phyloP scores from a whole-genome alignment of 441 rosid species.

The Omphalea diandra region DNA sequence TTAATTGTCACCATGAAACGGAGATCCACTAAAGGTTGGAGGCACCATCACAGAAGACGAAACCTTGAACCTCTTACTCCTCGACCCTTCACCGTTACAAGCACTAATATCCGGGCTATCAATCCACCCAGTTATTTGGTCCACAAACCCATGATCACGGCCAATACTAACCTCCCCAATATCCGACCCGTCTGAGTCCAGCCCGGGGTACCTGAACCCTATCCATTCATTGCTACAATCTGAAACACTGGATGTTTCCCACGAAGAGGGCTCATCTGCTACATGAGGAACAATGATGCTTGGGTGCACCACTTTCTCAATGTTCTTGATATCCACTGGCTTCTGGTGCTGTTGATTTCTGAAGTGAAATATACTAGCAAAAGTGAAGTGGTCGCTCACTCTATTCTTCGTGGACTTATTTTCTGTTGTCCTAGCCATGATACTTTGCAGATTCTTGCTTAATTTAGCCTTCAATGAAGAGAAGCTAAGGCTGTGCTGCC shows the following conservation, averaged over 20 bases:
- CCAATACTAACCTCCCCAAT: slow-evolving; percentile 32
- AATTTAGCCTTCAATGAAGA: slow-evolving; percentile 57
- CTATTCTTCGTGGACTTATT: slow-evolving; percentile 49
- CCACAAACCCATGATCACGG: slow-evolving; percentile 28
- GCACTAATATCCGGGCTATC: slow-evolving; percentile 46
- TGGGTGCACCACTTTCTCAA: slow-evolving; percentile 63
- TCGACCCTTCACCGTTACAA: slow-evolving; percentile 31
- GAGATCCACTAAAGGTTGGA: slow-evolving; percentile 46
- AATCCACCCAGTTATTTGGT: slow-evolving; percentile 43
- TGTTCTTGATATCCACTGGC: slow-evolving; percentile 42
- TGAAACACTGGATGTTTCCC: slow-evolving; percentile 56
- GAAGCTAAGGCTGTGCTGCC: slow-evolving; percentile 45
- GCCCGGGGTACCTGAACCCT: slow-evolving; percentile 46
- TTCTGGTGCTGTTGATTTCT: slow-evolving; percentile 36
- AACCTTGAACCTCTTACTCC: slow-evolving; percentile 66
- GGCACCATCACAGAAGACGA: slow-evolving; percentile 63
- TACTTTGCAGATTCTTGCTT: slow-evolving; percentile 61
- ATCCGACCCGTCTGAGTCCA: slow-evolving; percentile 57
- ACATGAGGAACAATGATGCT: slow-evolving; percentile 53
- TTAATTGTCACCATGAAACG: slow-evolving; percentile 15
- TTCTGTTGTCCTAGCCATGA: slow-evolving; percentile 51
- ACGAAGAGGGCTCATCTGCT: slow-evolving; percentile 29
- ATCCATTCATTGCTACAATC: slow-evolving; percentile 56
- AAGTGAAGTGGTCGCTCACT: slow-evolving; percentile 67
- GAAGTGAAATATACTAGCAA: slow-evolving; percentile 60